Base-by-base conservation (phyloP, 805 yeast species). In the Schwanniomyces polymorphus region DNA sequence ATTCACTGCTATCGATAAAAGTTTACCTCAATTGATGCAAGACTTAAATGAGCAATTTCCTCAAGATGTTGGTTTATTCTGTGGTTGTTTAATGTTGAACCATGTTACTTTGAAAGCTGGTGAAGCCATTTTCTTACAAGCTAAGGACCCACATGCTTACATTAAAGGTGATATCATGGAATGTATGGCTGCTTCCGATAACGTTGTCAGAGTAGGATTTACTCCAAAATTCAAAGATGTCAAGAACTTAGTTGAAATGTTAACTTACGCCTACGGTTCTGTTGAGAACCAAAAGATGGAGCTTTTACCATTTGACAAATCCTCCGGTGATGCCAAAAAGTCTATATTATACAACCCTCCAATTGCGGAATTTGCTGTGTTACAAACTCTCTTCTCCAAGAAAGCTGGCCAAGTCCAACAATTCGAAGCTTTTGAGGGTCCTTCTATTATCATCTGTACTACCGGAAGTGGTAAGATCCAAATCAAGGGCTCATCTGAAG, bases 161-260 rank as follows among this genome's bases (percentile, higher is more conserved):
- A 92, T 94, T 51, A 79, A 86, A 46, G 99, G 99, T 55, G 98
- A 94, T 68, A 94, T 94, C 57, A 91, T 94, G 62, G 99, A 94
- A 75, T 94, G 99, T 76, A 94, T 94, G 99, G 99, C 99, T 38
- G 97, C 99, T 7, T 86, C 95, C 35, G 99, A 94, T 68, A 94
- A 94, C 61, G 99, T 94, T 48, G 97, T 94, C 42, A 83, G 99
- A 68, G 96, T 97, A 4, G 99, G 99, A 11, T 94, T 94, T 77
- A 94, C 99, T n/a, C 99, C 99, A 52, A 94, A 94, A 69, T 94
- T 92, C 76, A 94, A 92, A 72, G 99, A 94, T 68, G 98, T 94
- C 50, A 70, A 84, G 49, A 90, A 87, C 60, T 81, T 94, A 63
- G 97, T 94, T 38, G 82, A 80, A 45, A 89, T 89, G 94, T 81